Conservation (phyloP, 768 basidiomycete species). For the Imleria badia region DNA sequence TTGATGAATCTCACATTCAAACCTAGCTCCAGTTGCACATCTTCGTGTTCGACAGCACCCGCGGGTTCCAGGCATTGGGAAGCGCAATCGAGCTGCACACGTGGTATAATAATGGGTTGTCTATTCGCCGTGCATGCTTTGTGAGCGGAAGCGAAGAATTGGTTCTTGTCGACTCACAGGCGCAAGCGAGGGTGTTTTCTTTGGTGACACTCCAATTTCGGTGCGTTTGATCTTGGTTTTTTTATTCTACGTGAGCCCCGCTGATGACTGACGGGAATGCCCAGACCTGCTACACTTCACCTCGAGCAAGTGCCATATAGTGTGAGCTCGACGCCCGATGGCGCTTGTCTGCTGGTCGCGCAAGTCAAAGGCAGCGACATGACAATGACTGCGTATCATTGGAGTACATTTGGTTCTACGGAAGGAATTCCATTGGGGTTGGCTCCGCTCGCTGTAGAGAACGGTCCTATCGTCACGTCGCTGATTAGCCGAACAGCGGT, state of each 20-base stretch:
- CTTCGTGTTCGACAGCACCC: constrained; percentile 48
- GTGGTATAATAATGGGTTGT: constrained; percentile 41
- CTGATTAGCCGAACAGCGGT: constrained; percentile 41
- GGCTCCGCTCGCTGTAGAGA: constrained; percentile 22
- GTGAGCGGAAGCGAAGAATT: constrained; percentile 53
- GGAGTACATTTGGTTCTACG: constrained; percentile 54
- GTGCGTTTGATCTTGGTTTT: neutral
- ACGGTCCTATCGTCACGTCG: constrained; percentile 41
- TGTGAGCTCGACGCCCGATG: constrained; percentile 50
- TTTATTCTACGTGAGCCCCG: neutral
- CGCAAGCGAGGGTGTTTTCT: constrained; percentile 52
- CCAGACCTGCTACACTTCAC: constrained; percentile 47
- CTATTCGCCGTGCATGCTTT: constrained; percentile 42
- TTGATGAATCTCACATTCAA: neutral
- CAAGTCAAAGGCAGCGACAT: constrained; percentile 18
- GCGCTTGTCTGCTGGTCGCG: constrained; percentile 47
- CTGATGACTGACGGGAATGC: neutral
- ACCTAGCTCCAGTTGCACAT: constrained; percentile 44
- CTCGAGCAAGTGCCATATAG: constrained; percentile 34
- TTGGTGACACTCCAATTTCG: constrained; percentile 44
- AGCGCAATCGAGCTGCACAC: constrained; percentile 37
- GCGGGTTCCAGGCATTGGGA: constrained; percentile 42
- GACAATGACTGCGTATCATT: constrained; percentile 47
- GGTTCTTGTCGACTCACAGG: constrained; percentile 44
- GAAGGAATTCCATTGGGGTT: constrained; percentile 43